Evolutionary conservation across 2,329 filamentous ascomycete genomes (phyloP), one percentile per base, ranked within the genome.

Genomic region (Fusarium abutilonis): DNA sequence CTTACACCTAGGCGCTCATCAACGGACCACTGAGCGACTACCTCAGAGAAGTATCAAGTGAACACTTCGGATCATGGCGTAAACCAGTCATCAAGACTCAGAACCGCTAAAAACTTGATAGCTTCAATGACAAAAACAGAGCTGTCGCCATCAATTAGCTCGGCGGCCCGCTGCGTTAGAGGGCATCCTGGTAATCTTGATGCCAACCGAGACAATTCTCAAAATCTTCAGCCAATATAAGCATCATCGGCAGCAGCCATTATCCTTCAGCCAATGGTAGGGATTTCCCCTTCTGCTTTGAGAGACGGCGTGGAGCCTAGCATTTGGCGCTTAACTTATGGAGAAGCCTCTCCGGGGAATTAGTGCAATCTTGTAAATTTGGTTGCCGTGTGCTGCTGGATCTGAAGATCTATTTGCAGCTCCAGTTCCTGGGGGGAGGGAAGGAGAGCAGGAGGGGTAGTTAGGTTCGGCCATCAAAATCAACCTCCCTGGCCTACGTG

Each of bases 371-470:
- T 55, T 46, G 19, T 29, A 26, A 23, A 44, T 21, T 29, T 58
- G 43, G 61, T 46, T 64, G 45, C 60, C 50, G 29, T 49, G 39
- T 49, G 41, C 57, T 66, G 62, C 62, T 59, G 62, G 52, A 64
- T 66, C 62, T 64, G 31, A 36, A 59, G 62, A 63, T 64, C 57
- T 45, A 63, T 62, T 64, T 44, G 57, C 45, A 63, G 48, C 28
- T 59, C 34, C 43, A 48, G 49, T 49, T 47, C 46, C 38, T 35
- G 41, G 42, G 48, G 47, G 62, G 63, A 52, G 62, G 57, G 62
- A 44, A 40, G 43, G 62, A 66, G 57, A 61, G 52, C 19, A 19
- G 19, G 62, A 66, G 57, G 62, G 57, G 62, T 47, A 40, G 43
- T 9, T 60, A 58, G 41, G 53, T 50, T 64, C 38, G 48, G 54